phyloP scores from a whole-genome alignment of 2,329 filamentous ascomycete species.

The Myriosclerotinia scirpicola region DNA sequence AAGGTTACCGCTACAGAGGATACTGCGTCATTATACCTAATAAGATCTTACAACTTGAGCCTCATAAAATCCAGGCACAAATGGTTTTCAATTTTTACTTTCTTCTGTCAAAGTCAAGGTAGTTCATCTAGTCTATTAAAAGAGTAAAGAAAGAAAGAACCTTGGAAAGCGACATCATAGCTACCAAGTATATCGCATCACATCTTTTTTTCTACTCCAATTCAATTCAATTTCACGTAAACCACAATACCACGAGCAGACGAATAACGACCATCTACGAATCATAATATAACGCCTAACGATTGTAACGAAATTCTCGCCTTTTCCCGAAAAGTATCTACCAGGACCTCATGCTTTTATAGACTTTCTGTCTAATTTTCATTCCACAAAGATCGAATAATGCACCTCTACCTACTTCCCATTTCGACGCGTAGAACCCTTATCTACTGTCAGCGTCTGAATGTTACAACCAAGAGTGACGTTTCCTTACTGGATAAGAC shows the following conservation, averaged over 20 bases:
- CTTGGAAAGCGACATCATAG: no score
- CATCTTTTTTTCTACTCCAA: no score
- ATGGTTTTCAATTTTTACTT: no score
- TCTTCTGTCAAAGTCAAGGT: no score
- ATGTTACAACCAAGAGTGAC: slow-evolving; percentile 53
- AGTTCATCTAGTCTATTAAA: no score
- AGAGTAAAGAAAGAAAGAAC: no score
- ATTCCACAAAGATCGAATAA: slow-evolving; percentile 42
- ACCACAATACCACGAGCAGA: not conserved
- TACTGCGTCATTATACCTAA: no score
- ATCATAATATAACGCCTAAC: not conserved
- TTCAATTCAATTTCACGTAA: slow-evolving; percentile 5
- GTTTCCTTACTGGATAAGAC: slow-evolving; percentile 64
- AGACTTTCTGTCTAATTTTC: not conserved
- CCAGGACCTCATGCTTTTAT: not conserved
- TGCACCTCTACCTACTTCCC: slow-evolving; percentile 93
- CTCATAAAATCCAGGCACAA: no score
- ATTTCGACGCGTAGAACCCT: slow-evolving; percentile 88
- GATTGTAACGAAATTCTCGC: not conserved
- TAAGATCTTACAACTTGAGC: no score
- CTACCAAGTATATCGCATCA: no score
- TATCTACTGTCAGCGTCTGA: slow-evolving; percentile 82
- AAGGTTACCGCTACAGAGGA: no score
- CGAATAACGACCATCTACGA: slow-evolving; percentile 1
- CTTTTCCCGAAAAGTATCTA: not conserved